Base-by-base conservation (phyloP, 177 flowering plant species). In the Tripterygium wilfordii region DNA sequence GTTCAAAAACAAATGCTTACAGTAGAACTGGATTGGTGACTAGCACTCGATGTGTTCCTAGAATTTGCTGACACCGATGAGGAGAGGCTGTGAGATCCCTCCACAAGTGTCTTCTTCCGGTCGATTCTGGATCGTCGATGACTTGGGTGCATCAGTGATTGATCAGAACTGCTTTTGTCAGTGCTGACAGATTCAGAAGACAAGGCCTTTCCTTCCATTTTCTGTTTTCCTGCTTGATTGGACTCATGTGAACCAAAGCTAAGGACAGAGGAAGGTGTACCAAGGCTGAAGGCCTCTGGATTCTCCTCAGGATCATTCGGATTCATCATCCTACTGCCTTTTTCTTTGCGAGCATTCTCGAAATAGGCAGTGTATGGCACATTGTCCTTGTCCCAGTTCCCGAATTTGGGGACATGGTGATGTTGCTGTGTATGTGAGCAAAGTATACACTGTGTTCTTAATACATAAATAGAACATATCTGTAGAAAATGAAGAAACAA, bases 271-370 rank as follows among this genome's bases (percentile, higher is more conserved):
- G n/a, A n/a, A n/a, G n/a, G n/a, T n/a, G n/a, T n/a, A 19, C 14
- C 42, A 10, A 18, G 3, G 19, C 41, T 33, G 52, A 73, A 77
- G 27, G 76, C 77, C 33, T 70, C 77, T 14, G 80, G 82, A 37
- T 76, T 75, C 54, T 79, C 68, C 61, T 77, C 72, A 3, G 84
- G 86, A 55, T 80, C 90, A 49, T 80, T 78, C 8, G 90, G 86
- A 61, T 83, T 80, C 44, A 56, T 71, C 54, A 42, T 26, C 3
- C 66, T 64, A 2, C 57, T 15, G 5, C 38, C 64, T 52, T 51
- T 73, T 25, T 72, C 75, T 49, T 60, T 73, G 12, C 82, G 73
- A 0, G 85, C 83, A 52, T 66, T 74, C 39, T 80, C 82, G 53
- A 82, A 82, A 33, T 37, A 75, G 36, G 67, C 48, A 1, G 88